A percentile compares a stretch with the other conserved stretches of the same genome.
Evolutionary conservation across 768 basidiomycete species (phyloP).

Genomic region (Galerina sulciceps): DNA sequence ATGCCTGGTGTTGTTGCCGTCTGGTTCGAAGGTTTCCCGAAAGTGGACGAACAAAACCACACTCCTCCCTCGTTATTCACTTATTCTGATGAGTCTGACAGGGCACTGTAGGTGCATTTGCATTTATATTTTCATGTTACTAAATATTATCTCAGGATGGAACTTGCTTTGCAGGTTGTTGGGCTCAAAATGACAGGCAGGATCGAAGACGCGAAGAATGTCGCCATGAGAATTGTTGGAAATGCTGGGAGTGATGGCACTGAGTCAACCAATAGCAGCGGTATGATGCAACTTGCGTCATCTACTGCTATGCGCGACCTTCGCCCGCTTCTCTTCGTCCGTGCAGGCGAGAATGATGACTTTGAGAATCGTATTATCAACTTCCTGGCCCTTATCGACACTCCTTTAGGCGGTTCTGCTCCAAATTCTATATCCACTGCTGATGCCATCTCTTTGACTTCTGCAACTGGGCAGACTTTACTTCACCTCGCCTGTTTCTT

Average conservation of each 20-base stretch:
- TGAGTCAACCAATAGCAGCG: constrained; percentile 38
- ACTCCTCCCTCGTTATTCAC: constrained; percentile 74
- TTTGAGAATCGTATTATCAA: constrained; percentile 81
- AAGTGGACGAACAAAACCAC: constrained; percentile 55
- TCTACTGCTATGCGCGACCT: constrained; percentile 52
- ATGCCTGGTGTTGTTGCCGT: constrained; percentile 88
- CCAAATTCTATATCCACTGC: constrained; percentile 46
- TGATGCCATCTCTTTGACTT: constrained; percentile 71
- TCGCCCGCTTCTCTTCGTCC: constrained; percentile 59
- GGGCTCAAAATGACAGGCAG: constrained; percentile 97
- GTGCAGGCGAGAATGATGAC: constrained; percentile 56
- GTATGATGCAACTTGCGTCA: constrained; percentile 61
- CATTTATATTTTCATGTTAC: constrained; percentile 11
- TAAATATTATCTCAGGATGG: constrained; percentile 65
- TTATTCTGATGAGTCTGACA: constrained; percentile 89
- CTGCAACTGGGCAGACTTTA: constrained; percentile 79
- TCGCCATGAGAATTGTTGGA: constrained; percentile 92
- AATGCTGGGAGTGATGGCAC: constrained; percentile 61
- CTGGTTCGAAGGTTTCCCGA: constrained; percentile 79
- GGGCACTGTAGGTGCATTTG: constrained; percentile 71
- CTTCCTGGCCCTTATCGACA: constrained; percentile 80
- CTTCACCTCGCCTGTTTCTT: constrained; percentile 87
- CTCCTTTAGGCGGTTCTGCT: constrained; percentile 50
- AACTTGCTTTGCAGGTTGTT: constrained; percentile 92
- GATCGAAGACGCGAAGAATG: constrained; percentile 90